Evolutionary conservation across 179 eudicot species (phyloP).

Genomic region (Beta corolliflora): DNA sequence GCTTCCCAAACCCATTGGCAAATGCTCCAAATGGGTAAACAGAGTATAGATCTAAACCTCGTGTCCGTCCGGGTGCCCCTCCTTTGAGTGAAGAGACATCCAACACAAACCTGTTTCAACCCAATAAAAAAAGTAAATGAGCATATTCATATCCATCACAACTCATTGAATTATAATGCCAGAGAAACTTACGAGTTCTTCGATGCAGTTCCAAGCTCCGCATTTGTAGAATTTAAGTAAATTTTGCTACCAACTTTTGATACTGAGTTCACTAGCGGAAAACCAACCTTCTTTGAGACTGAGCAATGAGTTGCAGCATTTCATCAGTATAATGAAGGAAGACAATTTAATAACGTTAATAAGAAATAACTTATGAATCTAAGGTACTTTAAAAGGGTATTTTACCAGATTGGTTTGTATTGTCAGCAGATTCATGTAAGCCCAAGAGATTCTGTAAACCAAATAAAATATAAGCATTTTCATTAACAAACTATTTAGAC

Average conservation of each 20-base stretch:
- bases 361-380: neutral
- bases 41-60: constrained; percentile 59
- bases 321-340: constrained; percentile 15
- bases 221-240: constrained; percentile 42
- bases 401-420: constrained; percentile 40
- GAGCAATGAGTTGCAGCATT: neutral
- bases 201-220: constrained; percentile 36
- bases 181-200: constrained; percentile 48
- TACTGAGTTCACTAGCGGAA: constrained; percentile 53
- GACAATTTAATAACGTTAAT: neutral
- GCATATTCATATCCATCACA: neutral
- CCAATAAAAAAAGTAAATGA: neutral
- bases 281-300: constrained; percentile 42
- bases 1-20: constrained; percentile 33
- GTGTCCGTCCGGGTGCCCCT: constrained; percentile 87
- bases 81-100: constrained; percentile 74
- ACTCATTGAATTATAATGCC: neutral
- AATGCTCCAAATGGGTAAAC: constrained; percentile 30
- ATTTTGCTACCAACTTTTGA: constrained; percentile 58
- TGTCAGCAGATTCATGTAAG: constrained; percentile 37
- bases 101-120: constrained; percentile 52
- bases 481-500: neutral
- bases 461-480: constrained; percentile 11
- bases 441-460: constrained; percentile 63
- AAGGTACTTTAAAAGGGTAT: neutral